Evolutionary conservation across 495 filamentous ascomycete species (phyloP), one percentile per base, ranked within the genome.

Genomic region (Monascus purpureus): DNA sequence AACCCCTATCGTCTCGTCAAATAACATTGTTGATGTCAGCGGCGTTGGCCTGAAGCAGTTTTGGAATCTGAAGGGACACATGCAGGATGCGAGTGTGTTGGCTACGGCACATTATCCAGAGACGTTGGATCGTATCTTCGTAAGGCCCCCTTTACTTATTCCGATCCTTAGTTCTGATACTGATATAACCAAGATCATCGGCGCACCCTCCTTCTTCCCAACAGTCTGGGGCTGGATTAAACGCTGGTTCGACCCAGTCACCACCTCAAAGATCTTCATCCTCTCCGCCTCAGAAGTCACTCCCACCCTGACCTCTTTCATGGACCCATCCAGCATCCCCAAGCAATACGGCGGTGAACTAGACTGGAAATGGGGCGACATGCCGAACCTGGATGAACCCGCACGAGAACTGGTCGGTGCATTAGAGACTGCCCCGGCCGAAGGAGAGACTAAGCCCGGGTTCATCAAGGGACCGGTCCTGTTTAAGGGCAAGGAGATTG

Each of bases 211-310:
- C 26, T 94, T 92, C 67, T 94, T 94, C 60, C 81, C 81, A 17
- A 92, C 85, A 8, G 82, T 94, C 31, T 93, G 86, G 86, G 71
- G 80, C 40, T 93, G 86, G 86, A 78, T 92, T 56, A 92, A 93
- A 63, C 75, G 77, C 47, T 94, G 86, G 86, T 93, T 93, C 49
- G 86, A 94, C 57, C 86, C 86, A 16, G 79, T 80, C 36, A 94
- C 86, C 28, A 82, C 84, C 2, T 85, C 80, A 39, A 93, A 94
- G 58, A 93, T 94, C 46, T 88, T 93, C 50, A 85, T 94, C 40
- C 70, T 93, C 36, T 65, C 65, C 31, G 55, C 72, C 14, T 44
- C 67, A 19, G 76, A 90, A 51, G 73, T 90, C 32, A 63, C 75
- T 31, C 61, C 75, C 4, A 86, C 82, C 3, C 67, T 94, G 8